Percentiles rank a stretch among this genome's conserved stretches.
phyloP scores from a whole-genome alignment of 768 basidiomycete genomes.

The Naematelia aurantialba region DNA sequence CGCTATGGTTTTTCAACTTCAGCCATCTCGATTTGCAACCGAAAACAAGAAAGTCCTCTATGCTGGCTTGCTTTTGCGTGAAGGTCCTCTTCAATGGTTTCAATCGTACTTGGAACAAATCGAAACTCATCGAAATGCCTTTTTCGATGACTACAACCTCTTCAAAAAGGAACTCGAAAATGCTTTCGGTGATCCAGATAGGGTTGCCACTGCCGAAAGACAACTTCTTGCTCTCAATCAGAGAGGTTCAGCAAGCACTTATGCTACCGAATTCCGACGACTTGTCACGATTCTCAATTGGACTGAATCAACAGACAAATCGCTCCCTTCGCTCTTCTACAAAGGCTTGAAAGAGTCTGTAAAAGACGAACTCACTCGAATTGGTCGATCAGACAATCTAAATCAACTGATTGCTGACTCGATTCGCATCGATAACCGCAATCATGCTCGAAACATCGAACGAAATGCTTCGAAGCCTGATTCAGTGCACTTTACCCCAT shows the following conservation, averaged over 20 bases:
- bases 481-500: not conserved
- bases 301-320: constrained; percentile 1
- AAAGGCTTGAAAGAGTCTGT: not conserved
- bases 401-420: not conserved
- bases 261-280: not conserved
- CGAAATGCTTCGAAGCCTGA: not conserved
- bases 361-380: not conserved
- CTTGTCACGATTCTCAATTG: not conserved
- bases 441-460: not conserved
- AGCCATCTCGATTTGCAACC: not conserved
- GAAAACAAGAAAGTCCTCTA: not conserved
- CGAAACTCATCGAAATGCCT: not conserved
- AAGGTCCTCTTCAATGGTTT: not conserved
- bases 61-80: not conserved
- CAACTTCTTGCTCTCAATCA: not conserved
- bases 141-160: too few relatives aligned
- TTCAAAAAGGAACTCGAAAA: constrained; percentile 2
- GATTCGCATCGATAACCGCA: not conserved
- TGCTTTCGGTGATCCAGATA: not conserved
- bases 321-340: not conserved
- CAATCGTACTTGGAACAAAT: not conserved
- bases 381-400: not conserved
- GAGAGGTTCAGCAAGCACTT: not conserved
- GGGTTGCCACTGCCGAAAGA: not conserved
- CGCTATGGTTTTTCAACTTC: not conserved